Conservation (phyloP, 1,284 basidiomycete genomes). For the Lentinula novae-zelandiae region DNA sequence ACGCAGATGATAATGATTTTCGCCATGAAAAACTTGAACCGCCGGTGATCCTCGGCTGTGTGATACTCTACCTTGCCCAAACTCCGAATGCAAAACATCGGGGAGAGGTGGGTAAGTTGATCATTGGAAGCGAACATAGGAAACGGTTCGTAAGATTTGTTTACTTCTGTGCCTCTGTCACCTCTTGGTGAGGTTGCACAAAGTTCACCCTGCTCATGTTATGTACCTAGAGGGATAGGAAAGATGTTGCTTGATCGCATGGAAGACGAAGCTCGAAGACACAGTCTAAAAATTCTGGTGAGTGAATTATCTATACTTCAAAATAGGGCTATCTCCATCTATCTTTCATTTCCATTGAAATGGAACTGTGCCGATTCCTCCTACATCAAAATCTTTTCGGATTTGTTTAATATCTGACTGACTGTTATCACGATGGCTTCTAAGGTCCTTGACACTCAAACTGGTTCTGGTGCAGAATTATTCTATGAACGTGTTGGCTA, state of each 20-base stretch:
- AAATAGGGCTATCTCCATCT: not conserved
- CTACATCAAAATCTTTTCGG: no score
- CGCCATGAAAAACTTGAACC: no score
- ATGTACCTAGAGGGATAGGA: not conserved
- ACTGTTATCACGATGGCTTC: not conserved
- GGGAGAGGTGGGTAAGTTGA: conserved; percentile 7
- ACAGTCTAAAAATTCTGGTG: not conserved
- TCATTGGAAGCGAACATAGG: conserved; percentile 1
- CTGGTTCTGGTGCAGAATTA: not conserved
- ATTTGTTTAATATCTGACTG: not conserved
- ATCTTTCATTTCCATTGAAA: not conserved
- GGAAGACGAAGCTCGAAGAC: conserved; percentile 1
- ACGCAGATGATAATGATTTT: no score
- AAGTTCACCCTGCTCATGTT: not conserved
- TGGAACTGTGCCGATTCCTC: no score
- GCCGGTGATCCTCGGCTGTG: not conserved
- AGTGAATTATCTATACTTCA: not conserved
- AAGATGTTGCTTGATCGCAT: not conserved
- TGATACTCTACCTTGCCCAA: conserved; percentile 5
- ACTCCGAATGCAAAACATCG: conserved; percentile 4
- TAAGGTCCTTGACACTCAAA: conserved; percentile 3
- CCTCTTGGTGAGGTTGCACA: not conserved
- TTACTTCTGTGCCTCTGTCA: not conserved
- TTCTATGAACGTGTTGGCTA: conserved; percentile 3
- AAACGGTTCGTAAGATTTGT: not conserved